Evolutionary conservation across 2,329 filamentous ascomycete species (phyloP), one percentile per base, ranked within the genome.

Genomic region (Phyllosticta citrichinensis): DNA sequence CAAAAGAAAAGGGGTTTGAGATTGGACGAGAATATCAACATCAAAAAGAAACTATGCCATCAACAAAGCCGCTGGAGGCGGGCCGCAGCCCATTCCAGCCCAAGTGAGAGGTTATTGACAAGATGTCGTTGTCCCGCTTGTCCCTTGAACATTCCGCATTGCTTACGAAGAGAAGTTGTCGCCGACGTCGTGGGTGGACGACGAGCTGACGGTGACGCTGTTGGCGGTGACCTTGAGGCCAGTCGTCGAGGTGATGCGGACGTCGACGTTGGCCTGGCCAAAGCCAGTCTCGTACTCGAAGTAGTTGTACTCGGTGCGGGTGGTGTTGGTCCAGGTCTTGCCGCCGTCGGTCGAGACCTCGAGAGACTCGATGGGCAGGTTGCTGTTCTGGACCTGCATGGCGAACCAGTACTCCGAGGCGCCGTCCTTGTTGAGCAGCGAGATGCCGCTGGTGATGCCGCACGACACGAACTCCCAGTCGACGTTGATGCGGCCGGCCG

Each of bases 351-450:
- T 83, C 62, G 81, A 83, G 62, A 87, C 83, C 65, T 87, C 83
- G 24, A 87, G 76, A 64, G 74, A 77, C 58, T 75, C 66, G 51
- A 87, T 78, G 17, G 78, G 76, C 63, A 81, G 76, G 69, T 85
- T 85, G 66, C 81, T 74, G 71, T 87, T 87, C 66, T 85, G 76
- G 52, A 87, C 83, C 70, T 88, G 85, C 77, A 85, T 84, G 55
- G 77, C 78, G 73, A 84, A 83, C 80, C 81, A 83, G 70, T 78
- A 77, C 30, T 71, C 68, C 4, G 77, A 80, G 3, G 78, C 77
- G 24, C 79, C 79, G 22, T 76, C 74, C 69, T 84, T 83, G 73
- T 81, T 81, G 70, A 79, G 77, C 24, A 84, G 74, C 54, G 74
- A 65, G 10, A 84, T 70, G 1, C 80, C 77, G 0, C 74, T 71